Evolutionary conservation across 495 filamentous ascomycete genomes (phyloP).

Genomic region (Neurospora sp.): DNA sequence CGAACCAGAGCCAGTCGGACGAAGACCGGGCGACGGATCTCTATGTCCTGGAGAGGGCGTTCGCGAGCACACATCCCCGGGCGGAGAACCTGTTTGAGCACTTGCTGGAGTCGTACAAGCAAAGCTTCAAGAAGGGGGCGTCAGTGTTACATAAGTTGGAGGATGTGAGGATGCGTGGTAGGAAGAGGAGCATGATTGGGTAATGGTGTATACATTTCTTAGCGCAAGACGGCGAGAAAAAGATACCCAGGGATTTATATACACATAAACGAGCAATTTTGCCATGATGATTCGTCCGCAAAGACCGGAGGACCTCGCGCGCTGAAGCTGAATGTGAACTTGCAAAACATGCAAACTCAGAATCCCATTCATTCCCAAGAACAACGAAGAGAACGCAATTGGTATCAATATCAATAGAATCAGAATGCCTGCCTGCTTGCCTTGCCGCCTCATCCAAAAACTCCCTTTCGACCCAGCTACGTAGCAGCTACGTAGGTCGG

Average conservation of each 20-base stretch:
- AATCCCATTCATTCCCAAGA: neutral
- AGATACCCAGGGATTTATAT: neutral
- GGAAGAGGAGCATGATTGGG: conserved; percentile 96
- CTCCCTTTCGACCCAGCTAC: neutral
- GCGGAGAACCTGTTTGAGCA: conserved; percentile 66
- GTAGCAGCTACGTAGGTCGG: neutral
- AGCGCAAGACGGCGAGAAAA: neutral
- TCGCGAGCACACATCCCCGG: conserved; percentile 85
- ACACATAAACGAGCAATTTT: neutral
- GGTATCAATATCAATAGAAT: conserved; percentile 2
- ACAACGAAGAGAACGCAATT: neutral
- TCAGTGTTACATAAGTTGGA: conserved; percentile 60
- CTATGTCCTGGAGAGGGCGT: conserved; percentile 95
- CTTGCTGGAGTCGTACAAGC: conserved; percentile 45
- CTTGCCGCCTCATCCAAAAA: neutral
- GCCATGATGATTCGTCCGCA: neutral
- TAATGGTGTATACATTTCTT: conserved; percentile 20
- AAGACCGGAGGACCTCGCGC: neutral
- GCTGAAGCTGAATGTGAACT: neutral
- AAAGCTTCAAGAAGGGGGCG: conserved; percentile 40
- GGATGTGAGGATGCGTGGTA: conserved; percentile 90
- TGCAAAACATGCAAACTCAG: neutral
- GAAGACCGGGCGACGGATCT: conserved; percentile 95
- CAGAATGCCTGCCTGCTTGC: neutral
- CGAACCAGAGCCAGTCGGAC: conserved; percentile 68